Percentiles rank a stretch among this genome's conserved stretches.
Evolutionary conservation across 2,329 filamentous ascomycete species (phyloP).

Genomic region (Penicillium brevicompactum): DNA sequence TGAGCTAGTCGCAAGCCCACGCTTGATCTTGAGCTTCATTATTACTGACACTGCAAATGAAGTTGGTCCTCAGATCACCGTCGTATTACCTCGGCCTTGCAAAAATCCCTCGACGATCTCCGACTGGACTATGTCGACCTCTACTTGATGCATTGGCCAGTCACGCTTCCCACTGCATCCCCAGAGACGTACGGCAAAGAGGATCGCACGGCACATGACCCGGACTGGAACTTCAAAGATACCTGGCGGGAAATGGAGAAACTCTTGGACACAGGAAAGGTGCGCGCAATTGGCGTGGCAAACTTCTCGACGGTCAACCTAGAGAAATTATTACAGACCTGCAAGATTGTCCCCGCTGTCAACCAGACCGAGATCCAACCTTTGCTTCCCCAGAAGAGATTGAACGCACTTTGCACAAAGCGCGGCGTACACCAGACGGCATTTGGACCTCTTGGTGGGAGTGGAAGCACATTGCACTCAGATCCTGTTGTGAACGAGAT

Average conservation of each 20-base stretch:
- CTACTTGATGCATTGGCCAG: slow-evolving; percentile 33
- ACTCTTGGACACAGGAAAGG: slow-evolving; percentile 17
- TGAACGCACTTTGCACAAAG: slow-evolving; percentile 35
- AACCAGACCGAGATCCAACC: slow-evolving; percentile 44
- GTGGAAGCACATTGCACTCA: slow-evolving; percentile 19
- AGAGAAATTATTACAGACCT: slow-evolving; percentile 13
- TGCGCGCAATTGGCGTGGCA: slow-evolving; percentile 28
- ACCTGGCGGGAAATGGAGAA: slow-evolving; percentile 56
- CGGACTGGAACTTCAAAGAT: slow-evolving; percentile 75
- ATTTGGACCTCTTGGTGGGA: slow-evolving; percentile 29
- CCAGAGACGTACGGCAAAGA: slow-evolving; percentile 17
- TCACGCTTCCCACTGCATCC: slow-evolving; percentile 19
- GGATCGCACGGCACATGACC: slow-evolving; percentile 56
- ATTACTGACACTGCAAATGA: slow-evolving; percentile 60
- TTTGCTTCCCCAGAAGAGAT: slow-evolving; percentile 38
- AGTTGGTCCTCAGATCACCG: slow-evolving; percentile 69
- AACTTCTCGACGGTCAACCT: slow-evolving; percentile 24
- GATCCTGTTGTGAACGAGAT: slow-evolving; percentile 12
- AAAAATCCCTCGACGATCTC: slow-evolving; percentile 17
- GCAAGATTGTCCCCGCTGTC: slow-evolving; percentile 27
- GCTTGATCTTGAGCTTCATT: slow-evolving; percentile 51
- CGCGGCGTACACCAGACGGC: slow-evolving; percentile 40
- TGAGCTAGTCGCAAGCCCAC: slow-evolving; percentile 23
- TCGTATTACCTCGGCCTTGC: slow-evolving; percentile 56
- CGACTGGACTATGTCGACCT: slow-evolving; percentile 18